Conservation (phyloP, 257 asterid species). For the Solanum boliviense region DNA sequence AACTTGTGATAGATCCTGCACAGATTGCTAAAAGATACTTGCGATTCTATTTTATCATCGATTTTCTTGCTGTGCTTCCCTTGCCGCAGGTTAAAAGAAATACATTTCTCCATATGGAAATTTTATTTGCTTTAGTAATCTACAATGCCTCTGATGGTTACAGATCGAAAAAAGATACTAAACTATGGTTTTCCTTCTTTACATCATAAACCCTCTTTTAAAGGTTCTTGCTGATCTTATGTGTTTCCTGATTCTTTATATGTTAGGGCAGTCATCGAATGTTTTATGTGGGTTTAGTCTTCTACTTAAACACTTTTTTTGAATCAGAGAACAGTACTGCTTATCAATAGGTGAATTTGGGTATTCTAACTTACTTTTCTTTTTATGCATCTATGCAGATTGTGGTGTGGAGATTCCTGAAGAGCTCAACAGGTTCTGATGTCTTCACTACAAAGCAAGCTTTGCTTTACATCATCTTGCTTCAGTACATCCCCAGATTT, state of each 20-base stretch:
- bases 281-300: background rate
- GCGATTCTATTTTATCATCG: slow-evolving; percentile 73
- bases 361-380: background rate
- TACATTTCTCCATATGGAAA: background rate
- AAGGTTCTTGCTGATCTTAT: background rate
- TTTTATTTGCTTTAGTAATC: background rate
- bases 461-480: slow-evolving; percentile 59
- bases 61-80: slow-evolving; percentile 88
- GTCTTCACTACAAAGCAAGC: slow-evolving; percentile 84
- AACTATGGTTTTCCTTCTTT: background rate
- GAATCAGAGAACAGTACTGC: background rate
- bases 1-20: slow-evolving; percentile 91
- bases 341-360: background rate
- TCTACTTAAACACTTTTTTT: background rate
- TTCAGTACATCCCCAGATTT: slow-evolving; percentile 84
- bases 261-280: background rate
- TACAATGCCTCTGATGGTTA: background rate
- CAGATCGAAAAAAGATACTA: background rate
- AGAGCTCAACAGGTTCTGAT: slow-evolving; percentile 84
- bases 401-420: slow-evolving; percentile 87
- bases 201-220: background rate
- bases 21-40: slow-evolving; percentile 91
- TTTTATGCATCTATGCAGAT: slow-evolving; percentile 41
- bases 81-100: slow-evolving; percentile 76
- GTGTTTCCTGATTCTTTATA: background rate